These are phyloP conservation scores for Epichloe festucae DNA, from an alignment of 2,329 filamentous ascomycete species.

Conservation along the genomic window DNA sequence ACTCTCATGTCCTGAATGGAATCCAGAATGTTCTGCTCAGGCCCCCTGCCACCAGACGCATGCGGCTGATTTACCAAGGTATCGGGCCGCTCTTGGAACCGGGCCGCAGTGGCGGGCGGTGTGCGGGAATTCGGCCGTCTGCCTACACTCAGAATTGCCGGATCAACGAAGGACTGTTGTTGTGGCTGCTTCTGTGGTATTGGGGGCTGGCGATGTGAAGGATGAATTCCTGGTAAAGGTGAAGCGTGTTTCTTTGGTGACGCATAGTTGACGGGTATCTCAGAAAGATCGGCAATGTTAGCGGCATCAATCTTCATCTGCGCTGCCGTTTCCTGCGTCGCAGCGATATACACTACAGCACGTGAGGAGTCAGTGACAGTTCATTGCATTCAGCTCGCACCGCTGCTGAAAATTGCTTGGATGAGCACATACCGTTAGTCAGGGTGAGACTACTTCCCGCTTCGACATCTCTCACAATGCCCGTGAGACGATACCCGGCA, in stretches of 20 bases:
- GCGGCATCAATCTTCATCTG: conserved; percentile 32
- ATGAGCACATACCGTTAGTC: conserved; percentile 48
- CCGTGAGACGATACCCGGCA: conserved; percentile 50
- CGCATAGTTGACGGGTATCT: conserved; percentile 21
- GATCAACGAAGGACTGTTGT: conserved; percentile 53
- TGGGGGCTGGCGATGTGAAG: conserved; percentile 10
- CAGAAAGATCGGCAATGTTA: conserved; percentile 32
- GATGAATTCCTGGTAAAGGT: conserved; percentile 11
- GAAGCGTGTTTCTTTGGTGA: conserved; percentile 16
- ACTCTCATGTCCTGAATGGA: conserved; percentile 16
- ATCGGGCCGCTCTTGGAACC: conserved; percentile 4
- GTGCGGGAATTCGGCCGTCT: conserved; percentile 24
- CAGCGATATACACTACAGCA: conserved; percentile 25
- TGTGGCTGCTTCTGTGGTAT: conserved; percentile 15
- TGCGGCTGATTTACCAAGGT: conserved; percentile 1
- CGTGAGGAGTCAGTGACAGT: neutral
- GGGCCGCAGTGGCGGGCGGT: conserved; percentile 11
- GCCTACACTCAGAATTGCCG: conserved; percentile 64
- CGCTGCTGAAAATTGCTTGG: neutral
- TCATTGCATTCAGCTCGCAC: neutral
- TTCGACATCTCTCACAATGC: conserved; percentile 55
- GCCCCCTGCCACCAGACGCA: conserved; percentile 4
- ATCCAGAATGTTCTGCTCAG: conserved; percentile 14
- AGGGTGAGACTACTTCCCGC: conserved; percentile 56
- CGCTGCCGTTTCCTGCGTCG: conserved; percentile 28